A percentile compares a stretch with the other conserved stretches of the same genome.
Evolutionary conservation across 768 basidiomycete genomes (phyloP).

Genomic region (Gymnopilus junonius): DNA sequence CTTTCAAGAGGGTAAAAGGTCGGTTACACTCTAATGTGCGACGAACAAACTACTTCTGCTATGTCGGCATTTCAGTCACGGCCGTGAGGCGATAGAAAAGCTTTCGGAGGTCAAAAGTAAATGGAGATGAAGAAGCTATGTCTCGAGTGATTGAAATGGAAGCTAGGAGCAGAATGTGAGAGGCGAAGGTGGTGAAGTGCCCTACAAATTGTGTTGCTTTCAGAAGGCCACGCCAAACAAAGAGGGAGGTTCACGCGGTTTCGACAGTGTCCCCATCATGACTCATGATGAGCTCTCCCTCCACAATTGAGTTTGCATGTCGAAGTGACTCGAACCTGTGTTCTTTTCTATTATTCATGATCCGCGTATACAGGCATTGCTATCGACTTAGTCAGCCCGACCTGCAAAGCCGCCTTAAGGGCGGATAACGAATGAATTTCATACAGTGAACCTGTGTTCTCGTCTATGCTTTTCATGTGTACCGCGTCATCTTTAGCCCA

Average conservation of each 20-base stretch:
- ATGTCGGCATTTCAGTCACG: not conserved
- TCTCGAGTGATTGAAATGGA: conserved; percentile 13
- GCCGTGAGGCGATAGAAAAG: conserved; percentile 6
- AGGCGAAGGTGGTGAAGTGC: not conserved
- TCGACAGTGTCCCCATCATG: conserved; percentile 9
- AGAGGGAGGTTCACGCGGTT: not conserved
- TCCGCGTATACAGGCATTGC: conserved; percentile 2
- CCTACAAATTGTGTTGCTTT: not conserved
- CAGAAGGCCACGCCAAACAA: not conserved
- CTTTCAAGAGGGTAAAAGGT: too few relatives aligned
- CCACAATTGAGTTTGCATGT: not conserved
- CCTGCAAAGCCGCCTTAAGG: not conserved
- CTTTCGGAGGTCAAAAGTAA: not conserved
- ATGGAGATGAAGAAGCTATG: conserved; percentile 4
- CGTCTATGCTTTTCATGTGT: not conserved
- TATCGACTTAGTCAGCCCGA: not conserved
- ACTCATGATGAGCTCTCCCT: conserved; percentile 2
- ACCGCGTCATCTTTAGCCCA: not conserved
- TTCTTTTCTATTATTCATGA: conserved; percentile 4
- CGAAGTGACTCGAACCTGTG: not conserved
- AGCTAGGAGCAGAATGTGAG: conserved; percentile 2
- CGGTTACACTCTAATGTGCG: too few relatives aligned
- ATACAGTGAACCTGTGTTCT: not conserved
- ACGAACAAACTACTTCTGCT: too few relatives aligned
- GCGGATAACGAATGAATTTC: conserved; percentile 3